Conservation (phyloP, 345 rosid species). For the Citrus unshiu region DNA sequence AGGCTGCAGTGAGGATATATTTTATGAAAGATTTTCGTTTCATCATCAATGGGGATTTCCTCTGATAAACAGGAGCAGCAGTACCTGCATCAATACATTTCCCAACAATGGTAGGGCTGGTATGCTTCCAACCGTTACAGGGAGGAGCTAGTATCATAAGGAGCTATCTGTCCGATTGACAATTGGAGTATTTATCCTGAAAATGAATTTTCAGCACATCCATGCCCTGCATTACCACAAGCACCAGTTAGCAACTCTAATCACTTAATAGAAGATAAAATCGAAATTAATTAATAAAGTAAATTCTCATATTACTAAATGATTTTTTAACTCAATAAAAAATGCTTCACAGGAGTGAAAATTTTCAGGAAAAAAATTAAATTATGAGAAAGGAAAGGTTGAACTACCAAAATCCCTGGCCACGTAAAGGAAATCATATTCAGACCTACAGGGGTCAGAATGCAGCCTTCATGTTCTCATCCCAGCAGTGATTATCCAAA, state of each 20-base stretch:
- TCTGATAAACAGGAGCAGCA: too few relatives aligned
- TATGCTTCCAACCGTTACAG: constrained; percentile 24
- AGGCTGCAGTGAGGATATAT: too few relatives aligned
- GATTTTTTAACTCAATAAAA: too few relatives aligned
- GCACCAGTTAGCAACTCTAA: too few relatives aligned
- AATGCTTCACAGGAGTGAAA: too few relatives aligned
- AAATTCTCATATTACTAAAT: too few relatives aligned
- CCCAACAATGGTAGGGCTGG: not conserved
- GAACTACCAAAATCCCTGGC: constrained; percentile 51
- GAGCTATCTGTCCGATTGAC: constrained; percentile 31
- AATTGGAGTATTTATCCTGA: constrained; percentile 25
- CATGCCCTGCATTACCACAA: constrained; percentile 21
- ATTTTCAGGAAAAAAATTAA: not conserved
- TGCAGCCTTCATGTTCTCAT: constrained; percentile 16
- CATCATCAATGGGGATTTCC: too few relatives aligned
- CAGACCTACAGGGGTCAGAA: constrained; percentile 17
- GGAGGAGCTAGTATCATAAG: constrained; percentile 42
- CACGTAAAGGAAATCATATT: constrained; percentile 47
- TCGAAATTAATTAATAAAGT: too few relatives aligned
- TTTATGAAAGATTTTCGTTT: too few relatives aligned
- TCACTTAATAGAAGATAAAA: too few relatives aligned
- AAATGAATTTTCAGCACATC: constrained; percentile 21
- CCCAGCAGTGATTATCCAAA: constrained; percentile 35
- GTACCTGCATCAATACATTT: too few relatives aligned
- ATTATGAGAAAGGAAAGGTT: not conserved